Evolutionary conservation across 176 grass and related monocot genomes (phyloP), one percentile per base, ranked within the genome.

Genomic region (Carex kokanica): DNA sequence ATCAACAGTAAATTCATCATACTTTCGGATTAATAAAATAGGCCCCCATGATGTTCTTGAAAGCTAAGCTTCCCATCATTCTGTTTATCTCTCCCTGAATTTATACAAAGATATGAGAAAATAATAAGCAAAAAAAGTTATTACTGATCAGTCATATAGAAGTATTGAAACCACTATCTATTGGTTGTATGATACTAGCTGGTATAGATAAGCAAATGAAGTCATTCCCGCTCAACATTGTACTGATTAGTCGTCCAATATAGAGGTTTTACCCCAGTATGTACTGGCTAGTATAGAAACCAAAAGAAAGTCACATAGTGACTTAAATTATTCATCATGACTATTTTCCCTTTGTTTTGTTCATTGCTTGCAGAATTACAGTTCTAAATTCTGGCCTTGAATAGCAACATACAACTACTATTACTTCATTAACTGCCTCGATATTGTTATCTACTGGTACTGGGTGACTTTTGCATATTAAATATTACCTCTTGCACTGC

Each of bases 31-130:
- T 51, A 95, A 80, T 93, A 90, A 83, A 99, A 99, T 27, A 99
- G 80, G 36, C 93, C 96, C 83, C 67, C 93, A 60, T 91, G 93
- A 84, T 87, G 95, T 69, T 99, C 93, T 86, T 93, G 89, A 84
- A 95, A 99, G 81, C 88, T 90, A 70, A 99, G 91, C 77, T 90
- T 95, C 20, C 86, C 88, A 59, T 95, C 96, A 29, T 83, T 87
- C 72, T 98, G 89, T 83, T 91, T 93, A 93, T 90, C 89, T 98
- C 88, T 93, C 92, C 89, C 93, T 98, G 85, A 83, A 88, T 78
- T 56, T 45, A 87, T 29, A 62, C 17, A 87, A 78, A 88, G 31
- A 72, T 43, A 52, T 43, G 73, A 78, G 49, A n/a, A 74, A 86
- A 72, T 21, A 72, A 82, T 38, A 62, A 36, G 14, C 24, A 56